Conservation (phyloP, 2,329 filamentous ascomycete species). For the Claviceps sp. region DNA sequence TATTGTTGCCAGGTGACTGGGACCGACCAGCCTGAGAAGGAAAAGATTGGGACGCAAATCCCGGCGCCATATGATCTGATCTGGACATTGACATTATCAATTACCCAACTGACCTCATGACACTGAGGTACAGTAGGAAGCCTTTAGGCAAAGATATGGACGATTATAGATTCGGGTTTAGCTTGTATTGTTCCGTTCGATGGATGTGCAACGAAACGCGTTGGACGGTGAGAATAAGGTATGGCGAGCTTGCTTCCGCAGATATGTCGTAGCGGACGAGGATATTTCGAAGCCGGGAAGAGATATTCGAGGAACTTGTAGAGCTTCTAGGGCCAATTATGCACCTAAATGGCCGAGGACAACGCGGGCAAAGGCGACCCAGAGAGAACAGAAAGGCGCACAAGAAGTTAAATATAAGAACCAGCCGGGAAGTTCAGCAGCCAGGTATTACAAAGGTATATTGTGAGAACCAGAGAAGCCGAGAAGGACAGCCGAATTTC, state of each 20-base stretch:
- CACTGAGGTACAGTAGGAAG: conserved; percentile 3
- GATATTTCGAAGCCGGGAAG: neutral
- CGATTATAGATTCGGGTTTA: conserved; percentile 1
- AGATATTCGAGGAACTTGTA: neutral
- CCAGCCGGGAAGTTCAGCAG: conserved; percentile 12
- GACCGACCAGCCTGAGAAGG: conserved; percentile 53
- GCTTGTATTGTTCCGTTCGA: conserved; percentile 1
- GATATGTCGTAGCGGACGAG: neutral
- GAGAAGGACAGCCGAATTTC: neutral
- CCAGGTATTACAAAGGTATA: conserved; percentile 22
- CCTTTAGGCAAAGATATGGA: neutral
- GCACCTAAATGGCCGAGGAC: neutral
- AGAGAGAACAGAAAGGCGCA: conserved; percentile 2
- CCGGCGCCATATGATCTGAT: conserved; percentile 76
- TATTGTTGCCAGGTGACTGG: conserved; percentile 65
- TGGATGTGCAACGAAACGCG: neutral
- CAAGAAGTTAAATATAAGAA: conserved; percentile 2
- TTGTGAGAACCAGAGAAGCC: conserved; percentile 9
- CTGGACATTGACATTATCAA: conserved; percentile 88
- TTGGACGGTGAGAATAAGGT: neutral
- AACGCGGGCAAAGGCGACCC: neutral
- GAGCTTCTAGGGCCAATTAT: neutral
- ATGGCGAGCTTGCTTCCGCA: neutral
- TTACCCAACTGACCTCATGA: conserved; percentile 36
- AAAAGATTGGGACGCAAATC: conserved; percentile 59